A percentile compares a stretch with the other conserved stretches of the same genome.
Conservation (phyloP, 768 basidiomycete genomes). For the Psilocybe cyanescens region DNA sequence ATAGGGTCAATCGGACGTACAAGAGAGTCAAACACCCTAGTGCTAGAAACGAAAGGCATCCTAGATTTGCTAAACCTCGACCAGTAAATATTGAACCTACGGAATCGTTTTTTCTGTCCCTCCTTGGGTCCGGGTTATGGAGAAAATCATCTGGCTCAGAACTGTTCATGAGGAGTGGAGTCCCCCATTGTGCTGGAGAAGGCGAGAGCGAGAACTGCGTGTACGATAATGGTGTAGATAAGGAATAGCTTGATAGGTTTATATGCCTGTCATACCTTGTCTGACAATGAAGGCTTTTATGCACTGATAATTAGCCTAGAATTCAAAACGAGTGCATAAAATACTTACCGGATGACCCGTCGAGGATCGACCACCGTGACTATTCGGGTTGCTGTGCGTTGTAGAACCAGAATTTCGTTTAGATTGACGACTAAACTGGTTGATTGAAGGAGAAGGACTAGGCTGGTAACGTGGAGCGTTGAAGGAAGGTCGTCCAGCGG, state of each 20-base stretch:
- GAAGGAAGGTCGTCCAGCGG: conserved; percentile 11
- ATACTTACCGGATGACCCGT: conserved; percentile 18
- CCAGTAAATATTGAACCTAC: conserved; percentile 63
- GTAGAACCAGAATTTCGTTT: not conserved
- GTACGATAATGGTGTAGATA: conserved; percentile 41
- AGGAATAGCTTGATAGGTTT: not conserved
- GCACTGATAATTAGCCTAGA: not conserved
- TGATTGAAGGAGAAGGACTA: not conserved
- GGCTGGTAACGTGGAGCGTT: conserved; percentile 3
- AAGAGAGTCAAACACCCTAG: conserved; percentile 51
- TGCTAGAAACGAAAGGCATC: conserved; percentile 62
- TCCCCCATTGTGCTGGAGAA: conserved; percentile 54
- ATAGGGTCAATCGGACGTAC: conserved; percentile 39
- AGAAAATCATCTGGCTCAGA: conserved; percentile 66
- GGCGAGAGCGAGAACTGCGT: conserved; percentile 40
- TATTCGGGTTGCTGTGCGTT: not conserved
- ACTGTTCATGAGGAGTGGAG: conserved; percentile 43
- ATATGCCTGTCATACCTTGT: conserved; percentile 3
- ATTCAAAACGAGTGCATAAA: not conserved
- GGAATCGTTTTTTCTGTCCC: conserved; percentile 53
- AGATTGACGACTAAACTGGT: not conserved
- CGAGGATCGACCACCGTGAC: conserved; percentile 7
- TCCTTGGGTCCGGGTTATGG: conserved; percentile 62
- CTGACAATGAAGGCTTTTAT: conserved; percentile 7
- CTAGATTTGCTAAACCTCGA: conserved; percentile 67